phyloP scores from a whole-genome alignment of 805 yeast species.

The Blastobotrys parvus region DNA sequence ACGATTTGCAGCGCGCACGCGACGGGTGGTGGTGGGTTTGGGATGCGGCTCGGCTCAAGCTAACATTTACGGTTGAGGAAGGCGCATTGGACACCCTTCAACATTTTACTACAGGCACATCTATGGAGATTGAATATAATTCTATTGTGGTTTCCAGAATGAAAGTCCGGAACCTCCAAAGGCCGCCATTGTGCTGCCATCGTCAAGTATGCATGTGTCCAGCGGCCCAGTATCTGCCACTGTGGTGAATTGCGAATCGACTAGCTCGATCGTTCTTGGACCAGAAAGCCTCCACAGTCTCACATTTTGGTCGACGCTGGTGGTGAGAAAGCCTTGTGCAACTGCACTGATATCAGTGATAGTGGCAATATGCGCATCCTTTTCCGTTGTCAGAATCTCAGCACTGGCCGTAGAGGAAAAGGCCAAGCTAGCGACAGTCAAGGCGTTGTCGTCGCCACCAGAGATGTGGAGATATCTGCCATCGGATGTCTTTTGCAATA shows the following conservation, averaged over 20 bases:
- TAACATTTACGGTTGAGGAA: too few relatives aligned
- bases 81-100: too few relatives aligned
- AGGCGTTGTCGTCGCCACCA: constrained; percentile 91
- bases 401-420: constrained; percentile 22
- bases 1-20: too few relatives aligned
- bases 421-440: constrained; percentile 36
- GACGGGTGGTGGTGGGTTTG: too few relatives aligned
- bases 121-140: neutral
- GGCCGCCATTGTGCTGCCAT: constrained; percentile 30
- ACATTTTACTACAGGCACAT: neutral
- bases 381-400: constrained; percentile 20
- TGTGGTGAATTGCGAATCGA: constrained; percentile 46
- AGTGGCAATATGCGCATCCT: constrained; percentile 75
- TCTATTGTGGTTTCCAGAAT: constrained; percentile 1
- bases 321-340: constrained; percentile 36
- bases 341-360: constrained; percentile 46
- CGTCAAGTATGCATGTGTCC: constrained; percentile 22
- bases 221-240: constrained; percentile 86
- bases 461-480: constrained; percentile 38
- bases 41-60: too few relatives aligned
- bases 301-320: constrained; percentile 79
- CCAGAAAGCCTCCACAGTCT: constrained; percentile 50
- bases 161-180: constrained; percentile 85
- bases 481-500: constrained; percentile 16
- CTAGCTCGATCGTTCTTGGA: constrained; percentile 15